Percentiles rank a stretch among this genome's conserved stretches.
Conservation (phyloP, 2,329 filamentous ascomycete species). For the Leptographium lundbergii region DNA sequence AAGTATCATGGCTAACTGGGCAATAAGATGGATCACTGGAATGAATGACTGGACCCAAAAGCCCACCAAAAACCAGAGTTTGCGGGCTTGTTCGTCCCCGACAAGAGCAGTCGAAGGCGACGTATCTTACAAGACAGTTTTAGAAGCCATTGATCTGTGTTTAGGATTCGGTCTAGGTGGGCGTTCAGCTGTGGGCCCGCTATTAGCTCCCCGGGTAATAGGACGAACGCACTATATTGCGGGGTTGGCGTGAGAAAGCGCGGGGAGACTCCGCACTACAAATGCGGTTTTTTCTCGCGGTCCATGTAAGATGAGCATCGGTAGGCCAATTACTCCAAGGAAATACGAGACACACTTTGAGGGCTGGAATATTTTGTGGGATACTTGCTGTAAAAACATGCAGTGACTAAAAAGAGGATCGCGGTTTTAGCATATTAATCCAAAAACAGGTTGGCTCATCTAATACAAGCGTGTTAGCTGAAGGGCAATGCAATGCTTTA, state of each 20-base stretch:
- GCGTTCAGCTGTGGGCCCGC: not conserved
- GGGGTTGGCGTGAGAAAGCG: not conserved
- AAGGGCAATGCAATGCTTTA: not conserved
- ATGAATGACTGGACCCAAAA: too few relatives aligned
- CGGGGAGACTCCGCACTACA: not conserved
- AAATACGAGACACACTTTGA: too few relatives aligned
- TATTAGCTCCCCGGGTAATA: not conserved
- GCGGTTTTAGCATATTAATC: not conserved
- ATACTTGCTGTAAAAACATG: not conserved
- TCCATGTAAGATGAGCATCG: not conserved
- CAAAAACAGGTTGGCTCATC: not conserved
- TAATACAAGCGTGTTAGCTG: not conserved
- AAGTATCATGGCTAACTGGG: too few relatives aligned
- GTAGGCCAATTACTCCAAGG: not conserved
- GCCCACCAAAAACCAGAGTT: too few relatives aligned
- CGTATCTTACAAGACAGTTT: too few relatives aligned
- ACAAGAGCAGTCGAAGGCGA: too few relatives aligned
- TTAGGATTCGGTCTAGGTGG: not conserved
- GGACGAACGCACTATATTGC: not conserved
- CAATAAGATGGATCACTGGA: too few relatives aligned
- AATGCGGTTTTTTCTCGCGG: not conserved
- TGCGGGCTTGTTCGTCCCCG: too few relatives aligned
- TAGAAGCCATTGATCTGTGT: too few relatives aligned
- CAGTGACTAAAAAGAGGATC: not conserved
- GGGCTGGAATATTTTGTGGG: not conserved